Evolutionary conservation across 257 asterid genomes (phyloP), one percentile per base, ranked within the genome.

Genomic region (Capsicum chinense): DNA sequence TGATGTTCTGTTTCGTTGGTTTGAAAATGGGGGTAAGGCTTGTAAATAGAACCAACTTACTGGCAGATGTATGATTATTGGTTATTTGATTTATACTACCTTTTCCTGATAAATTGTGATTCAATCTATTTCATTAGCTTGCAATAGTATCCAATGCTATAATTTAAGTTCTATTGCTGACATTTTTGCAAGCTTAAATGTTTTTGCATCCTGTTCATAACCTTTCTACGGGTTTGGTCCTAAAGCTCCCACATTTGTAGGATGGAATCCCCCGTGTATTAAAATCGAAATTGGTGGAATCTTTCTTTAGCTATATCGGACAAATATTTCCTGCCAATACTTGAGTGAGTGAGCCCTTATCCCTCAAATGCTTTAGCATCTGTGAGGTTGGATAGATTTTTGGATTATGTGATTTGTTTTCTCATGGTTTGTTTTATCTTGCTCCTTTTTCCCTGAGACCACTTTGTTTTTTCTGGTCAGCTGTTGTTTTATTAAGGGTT

Each of bases 361-460:
- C 64, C 64, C 47, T 54, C 50, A 78, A 79, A 76, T 83, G 85
- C 88, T 85, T 86, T 86, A 85, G 89, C 82, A 84, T 88, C 91
- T 85, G 90, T 89, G 85, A 85, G 89, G 87, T 83, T 67, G 81
- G 87, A 86, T 87, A 90, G 21, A 50, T 85, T 89, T 87, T 79
- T 88, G 79, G 80, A 81, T 86, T 85, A 88, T 84, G 86, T 88
- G 85, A 84, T 90, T 89, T 91, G 90, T 93, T 91, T 92, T 91
- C 87, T 90, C 89, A 89, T 84, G 85, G 83, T 88, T 89, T 90
- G 88, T 90, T 90, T 83, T 89, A 87, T 90, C 91, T 79, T 90
- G 88, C 80, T 86, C 88, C 84, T 91, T 92, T 88, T 91, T 89
- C 90, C 91, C 91, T 84, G 89, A 87, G 86, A 83, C 84, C 84